Conservation (phyloP, 164 flowering plant genomes). For the Stephania japonica region DNA sequence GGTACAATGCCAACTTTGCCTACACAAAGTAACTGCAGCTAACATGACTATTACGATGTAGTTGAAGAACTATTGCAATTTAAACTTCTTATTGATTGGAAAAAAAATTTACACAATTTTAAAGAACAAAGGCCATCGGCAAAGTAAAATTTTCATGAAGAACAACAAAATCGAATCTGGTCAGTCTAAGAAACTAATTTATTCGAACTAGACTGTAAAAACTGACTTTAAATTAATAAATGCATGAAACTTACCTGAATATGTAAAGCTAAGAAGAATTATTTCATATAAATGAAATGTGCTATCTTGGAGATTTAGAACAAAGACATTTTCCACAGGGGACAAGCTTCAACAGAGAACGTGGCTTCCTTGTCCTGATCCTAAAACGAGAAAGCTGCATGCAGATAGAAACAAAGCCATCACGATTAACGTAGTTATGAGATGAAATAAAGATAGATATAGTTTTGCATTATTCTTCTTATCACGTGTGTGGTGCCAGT, state of each 20-base stretch:
- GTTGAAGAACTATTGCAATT: not conserved
- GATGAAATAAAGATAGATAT: not conserved
- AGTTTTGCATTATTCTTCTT: not conserved
- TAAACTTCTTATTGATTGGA: not conserved
- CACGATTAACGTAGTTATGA: not conserved
- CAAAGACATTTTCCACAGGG: constrained; percentile 27
- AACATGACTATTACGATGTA: not conserved
- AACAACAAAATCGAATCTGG: constrained; percentile 10
- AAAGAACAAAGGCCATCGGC: not conserved
- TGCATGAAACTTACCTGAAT: constrained; percentile 21
- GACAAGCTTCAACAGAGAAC: constrained; percentile 26
- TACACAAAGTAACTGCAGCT: not conserved
- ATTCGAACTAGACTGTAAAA: constrained; percentile 27
- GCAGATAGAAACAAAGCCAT: constrained; percentile 8
- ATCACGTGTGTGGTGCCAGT: not conserved
- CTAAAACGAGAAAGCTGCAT: constrained; percentile 32
- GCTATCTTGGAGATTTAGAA: constrained; percentile 28
- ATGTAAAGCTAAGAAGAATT: constrained; percentile 12
- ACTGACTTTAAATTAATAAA: constrained; percentile 28
- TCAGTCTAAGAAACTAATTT: constrained; percentile 18
- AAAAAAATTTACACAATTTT: not conserved
- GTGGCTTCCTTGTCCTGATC: constrained; percentile 22
- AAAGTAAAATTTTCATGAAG: constrained; percentile 8
- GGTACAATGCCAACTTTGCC: not conserved
- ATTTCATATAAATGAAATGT: constrained; percentile 12